Base-by-base conservation (phyloP, 768 basidiomycete species). In the Lentinula boryana region DNA sequence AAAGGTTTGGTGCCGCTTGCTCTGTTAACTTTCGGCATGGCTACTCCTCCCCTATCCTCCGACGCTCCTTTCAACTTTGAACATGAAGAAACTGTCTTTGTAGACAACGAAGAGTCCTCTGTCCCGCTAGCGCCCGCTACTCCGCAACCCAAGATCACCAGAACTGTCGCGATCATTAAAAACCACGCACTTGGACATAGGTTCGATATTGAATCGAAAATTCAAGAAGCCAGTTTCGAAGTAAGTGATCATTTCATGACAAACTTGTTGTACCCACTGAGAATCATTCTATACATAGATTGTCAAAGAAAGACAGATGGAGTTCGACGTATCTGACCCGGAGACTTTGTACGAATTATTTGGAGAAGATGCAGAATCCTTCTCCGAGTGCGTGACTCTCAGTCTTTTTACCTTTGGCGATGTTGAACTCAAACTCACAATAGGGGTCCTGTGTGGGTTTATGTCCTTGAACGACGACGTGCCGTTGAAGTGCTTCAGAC, bases 391-490 rank as follows among this genome's bases (percentile, higher is more conserved):
- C 84, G 48, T 62, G 36, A 44, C 54, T 21, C 9, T 57, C 32
- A 33, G 51, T 61, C 48, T 53, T 27, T 2, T 43, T 62, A 48
- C 62, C 57, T 41, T n/a, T 54, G 38, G 43, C 61, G 48, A 58
- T 61, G 2, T 38, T 38, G 36, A 43, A 32, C 53, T 13, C 36
- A 18, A 40, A 38, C 5, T 32, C 6, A 6, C 23, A 62, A 57
- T 63, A 93, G 91, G 63, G 90, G 89, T 60, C 88, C 91, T 18
- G 89, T 92, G n/a, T 93, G 92, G 89, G 90, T 94, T 21, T 94
- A 93, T 71, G 88, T 94, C 41, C 86, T 94, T 63, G 92, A 93
- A 69, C 84, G 91, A 40, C 79, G 88, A 56, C 84, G 88, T 41
- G 88, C 92, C 5, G 87, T 94, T 52, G 86, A 91, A 71, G 89